Evolutionary conservation across 805 yeast species (phyloP).

Genomic region (Candida pseudoglaebosa): DNA sequence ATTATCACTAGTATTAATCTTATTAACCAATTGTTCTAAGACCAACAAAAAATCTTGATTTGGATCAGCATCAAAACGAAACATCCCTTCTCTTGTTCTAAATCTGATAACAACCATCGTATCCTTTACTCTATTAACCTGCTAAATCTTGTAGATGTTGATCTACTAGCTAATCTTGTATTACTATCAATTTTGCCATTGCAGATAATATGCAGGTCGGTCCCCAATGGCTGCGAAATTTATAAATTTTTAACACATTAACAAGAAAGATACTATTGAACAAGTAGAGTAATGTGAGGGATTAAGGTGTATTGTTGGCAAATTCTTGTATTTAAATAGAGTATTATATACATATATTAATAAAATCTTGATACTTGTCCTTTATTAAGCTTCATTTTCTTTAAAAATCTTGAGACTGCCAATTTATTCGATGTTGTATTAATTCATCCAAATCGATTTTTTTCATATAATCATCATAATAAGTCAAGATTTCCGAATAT

Average conservation of each 20-base stretch:
- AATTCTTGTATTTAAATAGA: no score
- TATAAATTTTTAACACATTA: not conserved
- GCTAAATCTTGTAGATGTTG: not conserved
- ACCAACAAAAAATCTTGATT: conserved; percentile 41
- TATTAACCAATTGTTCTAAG: conserved; percentile 33
- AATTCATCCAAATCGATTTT: conserved; percentile 7
- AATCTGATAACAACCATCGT: conserved; percentile 54
- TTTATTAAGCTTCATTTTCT: not conserved
- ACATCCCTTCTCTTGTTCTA: conserved; percentile 80
- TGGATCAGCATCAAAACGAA: conserved; percentile 55
- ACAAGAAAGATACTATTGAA: no score
- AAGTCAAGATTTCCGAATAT: conserved; percentile 17
- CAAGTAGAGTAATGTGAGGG: no score
- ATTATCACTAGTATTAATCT: conserved; percentile 18
- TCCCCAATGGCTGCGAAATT: not conserved
- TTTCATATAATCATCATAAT: conserved; percentile 13
- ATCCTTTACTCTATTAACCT: conserved; percentile 4
- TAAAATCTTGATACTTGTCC: not conserved
- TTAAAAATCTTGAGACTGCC: no score
- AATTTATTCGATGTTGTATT: conserved; percentile 1
- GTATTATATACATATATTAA: no score
- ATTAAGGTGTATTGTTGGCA: no score
- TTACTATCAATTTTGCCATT: not conserved
- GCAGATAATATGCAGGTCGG: not conserved
- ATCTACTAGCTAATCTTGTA: not conserved